phyloP scores from a whole-genome alignment of 2,329 filamentous ascomycete species.

The Hawksworthiomyces lignivorus region DNA sequence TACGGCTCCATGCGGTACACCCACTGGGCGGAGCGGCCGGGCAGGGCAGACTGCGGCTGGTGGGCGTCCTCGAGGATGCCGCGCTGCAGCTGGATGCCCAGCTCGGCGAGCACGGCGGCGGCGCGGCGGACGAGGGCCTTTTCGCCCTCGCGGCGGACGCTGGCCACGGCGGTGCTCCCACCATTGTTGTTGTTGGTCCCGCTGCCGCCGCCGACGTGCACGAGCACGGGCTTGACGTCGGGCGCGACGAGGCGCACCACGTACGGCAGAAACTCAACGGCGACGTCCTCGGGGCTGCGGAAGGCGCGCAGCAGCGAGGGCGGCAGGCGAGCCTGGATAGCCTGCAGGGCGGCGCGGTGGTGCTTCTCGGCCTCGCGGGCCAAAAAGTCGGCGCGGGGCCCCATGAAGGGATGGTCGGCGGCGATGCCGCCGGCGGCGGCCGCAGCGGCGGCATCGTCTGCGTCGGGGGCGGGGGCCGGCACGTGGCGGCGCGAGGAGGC shows the following conservation, averaged over 20 bases:
- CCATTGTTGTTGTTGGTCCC: constrained; percentile 52
- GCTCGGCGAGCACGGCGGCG: constrained; percentile 72
- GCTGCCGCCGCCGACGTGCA: constrained; percentile 56
- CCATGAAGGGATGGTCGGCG: constrained; percentile 50
- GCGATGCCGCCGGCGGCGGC: constrained; percentile 36
- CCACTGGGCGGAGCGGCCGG: constrained; percentile 52
- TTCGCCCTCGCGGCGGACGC: constrained; percentile 80
- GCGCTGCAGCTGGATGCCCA: constrained; percentile 74
- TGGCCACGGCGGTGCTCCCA: constrained; percentile 56
- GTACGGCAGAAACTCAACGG: constrained; percentile 78
- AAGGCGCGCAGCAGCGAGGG: constrained; percentile 69
- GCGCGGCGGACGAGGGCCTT: constrained; percentile 72
- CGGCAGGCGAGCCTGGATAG: constrained; percentile 64
- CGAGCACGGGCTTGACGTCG: constrained; percentile 82
- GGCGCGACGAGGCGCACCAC: constrained; percentile 77
- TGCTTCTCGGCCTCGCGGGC: constrained; percentile 75
- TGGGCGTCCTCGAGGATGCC: constrained; percentile 60
- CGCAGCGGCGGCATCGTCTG: constrained; percentile 37
- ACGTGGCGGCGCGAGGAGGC: constrained; percentile 57
- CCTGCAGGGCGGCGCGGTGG: constrained; percentile 65
- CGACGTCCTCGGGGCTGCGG: constrained; percentile 68
- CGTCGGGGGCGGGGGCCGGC: constrained; percentile 24
- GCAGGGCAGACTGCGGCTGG: constrained; percentile 28
- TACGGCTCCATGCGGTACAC: constrained; percentile 94
- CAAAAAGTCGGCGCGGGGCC: constrained; percentile 71